phyloP scores from a whole-genome alignment of 2,329 filamentous ascomycete genomes.

The Diaporthe australafricana region DNA sequence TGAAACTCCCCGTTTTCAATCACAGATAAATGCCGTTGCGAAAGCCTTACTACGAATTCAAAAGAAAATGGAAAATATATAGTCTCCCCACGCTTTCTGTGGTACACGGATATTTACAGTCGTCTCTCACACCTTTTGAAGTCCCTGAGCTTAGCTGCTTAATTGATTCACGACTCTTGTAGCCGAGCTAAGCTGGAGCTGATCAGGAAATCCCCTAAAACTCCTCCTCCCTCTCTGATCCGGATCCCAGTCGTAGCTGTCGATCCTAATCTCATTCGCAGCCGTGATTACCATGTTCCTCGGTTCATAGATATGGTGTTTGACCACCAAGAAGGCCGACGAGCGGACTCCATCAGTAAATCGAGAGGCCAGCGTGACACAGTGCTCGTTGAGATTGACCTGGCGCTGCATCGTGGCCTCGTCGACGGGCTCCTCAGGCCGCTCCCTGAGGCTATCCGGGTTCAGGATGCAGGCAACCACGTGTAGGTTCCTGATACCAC shows the following conservation, averaged over 20 bases:
- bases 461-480: not conserved
- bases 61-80: too few species aligned
- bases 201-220: not conserved
- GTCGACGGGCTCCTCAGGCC: not conserved
- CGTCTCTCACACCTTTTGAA: not conserved
- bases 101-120: too few species aligned
- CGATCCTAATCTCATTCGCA: not conserved
- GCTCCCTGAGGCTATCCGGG: not conserved
- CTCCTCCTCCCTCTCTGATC: not conserved
- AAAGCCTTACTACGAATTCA: too few species aligned
- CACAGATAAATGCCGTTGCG: too few species aligned
- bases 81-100: too few species aligned
- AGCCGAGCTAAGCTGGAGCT: not conserved
- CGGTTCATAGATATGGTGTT: not conserved
- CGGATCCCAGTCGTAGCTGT: not conserved
- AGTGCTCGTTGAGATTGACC: not conserved
- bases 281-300: not conserved
- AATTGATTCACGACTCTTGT: not conserved
- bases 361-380: not conserved
- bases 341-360: not conserved
- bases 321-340: not conserved
- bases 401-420: not conserved
- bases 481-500: not conserved
- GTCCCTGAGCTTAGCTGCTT: too few species aligned
- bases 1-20: too few species aligned